phyloP scores from a whole-genome alignment of 495 filamentous ascomycete species.

The Xylaria grammica region DNA sequence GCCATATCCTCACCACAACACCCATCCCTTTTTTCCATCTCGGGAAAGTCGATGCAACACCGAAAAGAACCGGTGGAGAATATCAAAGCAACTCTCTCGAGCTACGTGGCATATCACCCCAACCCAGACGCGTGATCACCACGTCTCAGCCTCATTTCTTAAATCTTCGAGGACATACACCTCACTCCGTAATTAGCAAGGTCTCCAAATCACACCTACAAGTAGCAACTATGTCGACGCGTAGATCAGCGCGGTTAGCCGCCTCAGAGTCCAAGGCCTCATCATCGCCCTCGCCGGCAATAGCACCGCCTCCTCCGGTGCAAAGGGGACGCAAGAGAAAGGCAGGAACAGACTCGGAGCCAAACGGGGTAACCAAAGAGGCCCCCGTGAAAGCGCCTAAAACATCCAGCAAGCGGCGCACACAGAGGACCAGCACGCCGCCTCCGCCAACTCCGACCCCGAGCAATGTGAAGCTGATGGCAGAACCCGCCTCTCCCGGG shows the following conservation, averaged over 20 bases:
- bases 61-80: background rate
- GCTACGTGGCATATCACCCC: background rate
- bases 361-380: background rate
- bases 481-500: slow-evolving; percentile 27
- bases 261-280: slow-evolving; percentile 32
- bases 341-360: slow-evolving; percentile 23
- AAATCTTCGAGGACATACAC: background rate
- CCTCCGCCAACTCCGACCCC: slow-evolving; percentile 49
- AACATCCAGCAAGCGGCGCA: slow-evolving; percentile 43
- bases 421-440: slow-evolving; percentile 24
- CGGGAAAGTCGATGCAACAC: background rate
- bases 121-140: background rate
- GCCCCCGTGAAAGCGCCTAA: slow-evolving; percentile 25
- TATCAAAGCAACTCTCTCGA: background rate
- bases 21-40: background rate
- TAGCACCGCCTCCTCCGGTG: slow-evolving; percentile 22
- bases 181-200: background rate
- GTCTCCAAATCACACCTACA: background rate
- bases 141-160: background rate
- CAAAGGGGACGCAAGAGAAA: slow-evolving; percentile 42
- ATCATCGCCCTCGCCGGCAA: slow-evolving; percentile 20
- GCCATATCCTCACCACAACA: background rate
- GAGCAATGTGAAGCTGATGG: slow-evolving; percentile 39
- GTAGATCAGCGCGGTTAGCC: slow-evolving; percentile 63
- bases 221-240: slow-evolving; percentile 52